These are phyloP conservation scores for Hyparrhenia diplandra DNA, from an alignment of 176 grass and related monocot genomes.

Conservation along the genomic window DNA sequence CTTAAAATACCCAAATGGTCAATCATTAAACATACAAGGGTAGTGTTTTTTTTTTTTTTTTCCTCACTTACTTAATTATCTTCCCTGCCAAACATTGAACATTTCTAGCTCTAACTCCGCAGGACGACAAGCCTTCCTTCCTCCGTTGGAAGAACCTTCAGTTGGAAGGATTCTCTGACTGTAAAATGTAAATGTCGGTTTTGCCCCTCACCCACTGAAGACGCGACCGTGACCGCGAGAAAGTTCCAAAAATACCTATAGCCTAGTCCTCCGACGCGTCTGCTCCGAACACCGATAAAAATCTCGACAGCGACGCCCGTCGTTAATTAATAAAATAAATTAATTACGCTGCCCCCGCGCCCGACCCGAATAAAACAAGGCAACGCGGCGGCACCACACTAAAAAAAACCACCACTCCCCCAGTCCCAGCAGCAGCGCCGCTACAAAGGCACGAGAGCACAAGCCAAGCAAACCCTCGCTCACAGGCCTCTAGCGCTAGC, in stretches of 20 bases:
- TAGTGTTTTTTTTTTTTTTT: too few relatives aligned
- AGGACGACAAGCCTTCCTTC: too few relatives aligned
- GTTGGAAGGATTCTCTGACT: neutral
- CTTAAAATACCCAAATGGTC: neutral
- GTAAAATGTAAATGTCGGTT: neutral
- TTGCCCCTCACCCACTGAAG: constrained; percentile 6
- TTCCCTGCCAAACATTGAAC: neutral
- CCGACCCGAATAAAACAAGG: constrained; percentile 12
- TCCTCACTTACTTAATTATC: neutral
- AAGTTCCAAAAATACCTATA: constrained; percentile 30
- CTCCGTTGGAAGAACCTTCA: neutral
- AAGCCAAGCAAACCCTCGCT: constrained; percentile 6
- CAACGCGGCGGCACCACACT: constrained; percentile 6
- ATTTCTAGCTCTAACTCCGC: neutral
- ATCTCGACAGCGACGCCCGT: constrained; percentile 6
- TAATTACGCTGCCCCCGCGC: neutral
- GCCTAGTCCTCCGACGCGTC: constrained; percentile 35
- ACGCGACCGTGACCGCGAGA: constrained; percentile 11
- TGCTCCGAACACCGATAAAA: constrained; percentile 38
- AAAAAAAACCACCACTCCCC: constrained; percentile 11
- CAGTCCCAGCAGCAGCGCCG: neutral
- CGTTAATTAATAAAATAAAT: constrained; percentile 4
- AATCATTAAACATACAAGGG: too few relatives aligned
- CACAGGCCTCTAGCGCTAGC: neutral
- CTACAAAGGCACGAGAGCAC: neutral